Evolutionary conservation across 306 rosid genomes (phyloP).

Genomic region (Carpinus fangiana): DNA sequence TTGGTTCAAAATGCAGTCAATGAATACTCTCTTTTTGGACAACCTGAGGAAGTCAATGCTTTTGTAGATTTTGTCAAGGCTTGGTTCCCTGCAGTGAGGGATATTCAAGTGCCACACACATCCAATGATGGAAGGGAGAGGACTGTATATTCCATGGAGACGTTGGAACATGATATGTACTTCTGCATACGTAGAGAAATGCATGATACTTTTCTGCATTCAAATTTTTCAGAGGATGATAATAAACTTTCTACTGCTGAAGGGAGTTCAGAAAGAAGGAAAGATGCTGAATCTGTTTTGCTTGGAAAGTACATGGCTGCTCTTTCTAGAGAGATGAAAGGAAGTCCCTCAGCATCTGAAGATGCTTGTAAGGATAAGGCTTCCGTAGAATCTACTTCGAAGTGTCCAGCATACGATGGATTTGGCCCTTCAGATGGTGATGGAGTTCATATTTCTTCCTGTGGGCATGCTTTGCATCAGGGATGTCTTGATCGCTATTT

Average conservation of each 20-base stretch:
- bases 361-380: constrained; percentile 38
- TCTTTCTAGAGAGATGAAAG: constrained; percentile 50
- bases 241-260: constrained; percentile 33
- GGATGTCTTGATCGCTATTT: constrained; percentile 84
- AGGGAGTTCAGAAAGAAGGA: constrained; percentile 35
- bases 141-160: constrained; percentile 46
- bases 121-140: constrained; percentile 43
- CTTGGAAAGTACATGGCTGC: constrained; percentile 72
- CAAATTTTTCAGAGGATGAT: constrained; percentile 33
- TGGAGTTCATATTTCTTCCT: constrained; percentile 90
- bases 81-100: constrained; percentile 51
- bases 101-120: constrained; percentile 47
- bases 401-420: constrained; percentile 50
- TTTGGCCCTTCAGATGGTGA: constrained; percentile 82
- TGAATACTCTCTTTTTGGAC: constrained; percentile 51
- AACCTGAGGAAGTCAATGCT: constrained; percentile 55
- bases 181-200: constrained; percentile 51
- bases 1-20: constrained; percentile 56
- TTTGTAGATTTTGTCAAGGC: constrained; percentile 54
- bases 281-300: constrained; percentile 54
- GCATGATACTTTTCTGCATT: constrained; percentile 33
- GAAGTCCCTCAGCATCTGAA: constrained; percentile 59
- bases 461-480: constrained; percentile 99
- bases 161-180: constrained; percentile 68
- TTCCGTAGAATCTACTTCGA: constrained; percentile 49